Evolutionary conservation across 495 filamentous ascomycete genomes (phyloP).

Genomic region (Xylaria venustula): DNA sequence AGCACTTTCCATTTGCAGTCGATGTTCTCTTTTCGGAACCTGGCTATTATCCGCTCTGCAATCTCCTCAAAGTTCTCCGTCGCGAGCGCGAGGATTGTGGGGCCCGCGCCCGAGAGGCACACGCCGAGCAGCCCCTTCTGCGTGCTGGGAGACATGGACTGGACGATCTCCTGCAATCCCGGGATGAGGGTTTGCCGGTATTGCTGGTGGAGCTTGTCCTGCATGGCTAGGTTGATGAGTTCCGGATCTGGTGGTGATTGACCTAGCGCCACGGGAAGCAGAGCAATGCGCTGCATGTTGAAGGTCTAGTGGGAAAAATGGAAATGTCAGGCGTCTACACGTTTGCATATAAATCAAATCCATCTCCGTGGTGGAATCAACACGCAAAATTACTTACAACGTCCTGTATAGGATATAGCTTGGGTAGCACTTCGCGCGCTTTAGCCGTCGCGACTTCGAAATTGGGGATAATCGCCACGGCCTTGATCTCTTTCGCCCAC

Average conservation of each 20-base stretch:
- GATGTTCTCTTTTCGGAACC: conserved; percentile 69
- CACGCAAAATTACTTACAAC: conserved; percentile 53
- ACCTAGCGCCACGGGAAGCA: conserved; percentile 83
- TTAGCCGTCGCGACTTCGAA: conserved; percentile 90
- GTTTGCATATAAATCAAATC: not conserved
- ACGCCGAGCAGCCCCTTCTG: conserved; percentile 89
- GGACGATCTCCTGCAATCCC: conserved; percentile 84
- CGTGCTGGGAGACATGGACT: conserved; percentile 76
- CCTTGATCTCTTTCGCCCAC: conserved; percentile 92
- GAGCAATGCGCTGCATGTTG: conserved; percentile 87
- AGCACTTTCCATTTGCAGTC: conserved; percentile 82
- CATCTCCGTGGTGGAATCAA: not conserved
- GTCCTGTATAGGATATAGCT: conserved; percentile 71
- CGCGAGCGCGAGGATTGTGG: conserved; percentile 89
- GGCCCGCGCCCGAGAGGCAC: conserved; percentile 89
- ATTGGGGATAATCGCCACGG: conserved; percentile 88
- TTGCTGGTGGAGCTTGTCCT: conserved; percentile 94
- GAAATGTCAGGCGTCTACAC: not conserved
- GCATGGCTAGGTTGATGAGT: conserved; percentile 94
- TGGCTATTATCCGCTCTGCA: conserved; percentile 67
- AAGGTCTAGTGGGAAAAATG: conserved; percentile 63
- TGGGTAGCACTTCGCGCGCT: conserved; percentile 78
- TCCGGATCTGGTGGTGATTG: conserved; percentile 86
- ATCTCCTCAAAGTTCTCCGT: conserved; percentile 84
- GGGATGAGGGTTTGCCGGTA: conserved; percentile 88